A percentile compares a stretch with the other conserved stretches of the same genome.
Conservation (phyloP, 176 grass and related monocot genomes). For the Aegilops bicornis region DNA sequence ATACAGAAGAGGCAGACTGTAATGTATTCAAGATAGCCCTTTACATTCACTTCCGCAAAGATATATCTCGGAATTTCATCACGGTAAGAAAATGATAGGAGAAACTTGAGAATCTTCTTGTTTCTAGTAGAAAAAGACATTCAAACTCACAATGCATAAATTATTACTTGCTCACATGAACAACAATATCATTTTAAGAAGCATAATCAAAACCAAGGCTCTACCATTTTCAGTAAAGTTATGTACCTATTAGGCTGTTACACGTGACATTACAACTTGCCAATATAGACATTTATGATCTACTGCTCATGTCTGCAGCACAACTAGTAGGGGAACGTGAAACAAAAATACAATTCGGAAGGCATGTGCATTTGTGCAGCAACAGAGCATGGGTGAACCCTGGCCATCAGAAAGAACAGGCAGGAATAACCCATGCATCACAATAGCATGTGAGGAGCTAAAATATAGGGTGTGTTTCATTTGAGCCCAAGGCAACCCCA, state of each 20-base stretch:
- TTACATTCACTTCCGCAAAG: slow-evolving; percentile 12
- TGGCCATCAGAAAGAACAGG: background rate
- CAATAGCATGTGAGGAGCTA: background rate
- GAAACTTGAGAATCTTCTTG: background rate
- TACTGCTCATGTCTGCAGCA: slow-evolving; percentile 17
- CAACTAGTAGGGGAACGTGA: slow-evolving; percentile 1
- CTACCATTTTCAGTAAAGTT: background rate
- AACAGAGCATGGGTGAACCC: background rate
- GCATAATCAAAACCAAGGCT: slow-evolving; percentile 8
- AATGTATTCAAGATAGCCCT: background rate
- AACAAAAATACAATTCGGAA: slow-evolving; percentile 4
- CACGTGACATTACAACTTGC: slow-evolving; percentile 9
- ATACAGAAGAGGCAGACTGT: slow-evolving; percentile 20
- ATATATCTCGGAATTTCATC: background rate
- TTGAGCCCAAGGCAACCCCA: background rate
- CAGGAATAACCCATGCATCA: slow-evolving; percentile 23
- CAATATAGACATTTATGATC: background rate
- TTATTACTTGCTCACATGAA: slow-evolving; percentile 11
- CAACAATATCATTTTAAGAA: slow-evolving; percentile 10
- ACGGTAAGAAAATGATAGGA: slow-evolving; percentile 14
- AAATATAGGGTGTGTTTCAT: background rate
- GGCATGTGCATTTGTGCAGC: slow-evolving; percentile 12
- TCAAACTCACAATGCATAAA: background rate
- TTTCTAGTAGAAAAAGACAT: slow-evolving; percentile 6
- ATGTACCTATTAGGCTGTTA: background rate